Conservation (phyloP, 768 basidiomycete genomes). For the Neoboletus magnificus region DNA sequence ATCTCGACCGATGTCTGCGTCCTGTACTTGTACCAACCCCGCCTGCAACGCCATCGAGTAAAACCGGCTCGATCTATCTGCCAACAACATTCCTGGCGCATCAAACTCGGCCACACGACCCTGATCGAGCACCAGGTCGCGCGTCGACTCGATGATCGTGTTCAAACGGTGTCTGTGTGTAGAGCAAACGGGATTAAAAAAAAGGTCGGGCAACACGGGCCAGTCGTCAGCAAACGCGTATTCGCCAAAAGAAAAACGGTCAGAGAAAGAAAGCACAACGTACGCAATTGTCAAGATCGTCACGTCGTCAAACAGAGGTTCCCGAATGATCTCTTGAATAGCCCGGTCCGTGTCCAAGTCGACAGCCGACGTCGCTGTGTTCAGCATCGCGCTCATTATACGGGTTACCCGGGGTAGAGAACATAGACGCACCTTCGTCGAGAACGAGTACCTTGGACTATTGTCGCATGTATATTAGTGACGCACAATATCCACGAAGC, state of each 20-base stretch:
- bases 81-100: constrained; percentile 59
- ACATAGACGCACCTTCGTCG: constrained; percentile 67
- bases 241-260: no score
- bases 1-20: background rate
- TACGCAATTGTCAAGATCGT: constrained; percentile 89
- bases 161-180: constrained; percentile 68
- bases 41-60: constrained; percentile 65
- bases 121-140: constrained; percentile 76
- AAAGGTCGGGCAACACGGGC: no score
- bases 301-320: constrained; percentile 69
- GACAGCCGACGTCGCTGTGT: constrained; percentile 80
- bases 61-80: constrained; percentile 55
- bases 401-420: no score
- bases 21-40: constrained; percentile 38
- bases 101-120: constrained; percentile 88
- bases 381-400: background rate
- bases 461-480: constrained; percentile 1
- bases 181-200: no score
- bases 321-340: constrained; percentile 84
- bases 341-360: constrained; percentile 88
- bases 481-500: background rate
- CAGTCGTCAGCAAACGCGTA: background rate
- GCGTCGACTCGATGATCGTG: constrained; percentile 79
- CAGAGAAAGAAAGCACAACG: constrained; percentile 23
- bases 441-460: constrained; percentile 84